Percentiles rank a stretch among this genome's conserved stretches.
phyloP scores from a whole-genome alignment of 371 early-diverging fungal species.

The Rhizopus sp. region DNA sequence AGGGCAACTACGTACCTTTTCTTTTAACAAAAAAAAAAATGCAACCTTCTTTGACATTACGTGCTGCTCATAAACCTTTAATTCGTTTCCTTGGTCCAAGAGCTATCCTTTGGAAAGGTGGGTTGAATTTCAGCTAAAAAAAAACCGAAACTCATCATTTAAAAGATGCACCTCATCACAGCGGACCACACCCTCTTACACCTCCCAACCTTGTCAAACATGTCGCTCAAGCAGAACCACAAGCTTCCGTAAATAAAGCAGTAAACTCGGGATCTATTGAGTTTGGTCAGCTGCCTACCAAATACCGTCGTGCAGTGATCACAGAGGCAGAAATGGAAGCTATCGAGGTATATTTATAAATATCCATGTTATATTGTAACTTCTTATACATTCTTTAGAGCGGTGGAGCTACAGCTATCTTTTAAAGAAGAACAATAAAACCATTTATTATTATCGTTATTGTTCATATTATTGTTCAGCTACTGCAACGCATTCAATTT shows the following conservation, averaged over 20 bases:
- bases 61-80: conserved; percentile 51
- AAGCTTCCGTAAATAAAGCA: conserved; percentile 13
- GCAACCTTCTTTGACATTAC: conserved; percentile 40
- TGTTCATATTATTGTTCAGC: background rate
- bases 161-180: conserved; percentile 39
- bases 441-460: background rate
- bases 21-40: conserved; percentile 22
- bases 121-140: background rate
- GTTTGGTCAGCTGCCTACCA: conserved; percentile 39
- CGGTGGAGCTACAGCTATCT: conserved; percentile 39
- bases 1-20: background rate
- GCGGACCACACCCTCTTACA: conserved; percentile 50
- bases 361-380: background rate
- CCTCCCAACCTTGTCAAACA: conserved; percentile 52
- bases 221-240: conserved; percentile 34
- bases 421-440: conserved; percentile 11
- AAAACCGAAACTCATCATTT: background rate
- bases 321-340: conserved; percentile 53
- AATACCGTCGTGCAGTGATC: conserved; percentile 39
- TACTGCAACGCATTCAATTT: conserved; percentile 37
- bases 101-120: conserved; percentile 51
- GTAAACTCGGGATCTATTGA: conserved; percentile 25
- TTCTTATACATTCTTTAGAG: conserved; percentile 23
- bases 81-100: conserved; percentile 55
- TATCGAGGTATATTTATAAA: conserved; percentile 38